phyloP scores from a whole-genome alignment of 2,329 filamentous ascomycete species.

The Sporothrix variecibatus region DNA sequence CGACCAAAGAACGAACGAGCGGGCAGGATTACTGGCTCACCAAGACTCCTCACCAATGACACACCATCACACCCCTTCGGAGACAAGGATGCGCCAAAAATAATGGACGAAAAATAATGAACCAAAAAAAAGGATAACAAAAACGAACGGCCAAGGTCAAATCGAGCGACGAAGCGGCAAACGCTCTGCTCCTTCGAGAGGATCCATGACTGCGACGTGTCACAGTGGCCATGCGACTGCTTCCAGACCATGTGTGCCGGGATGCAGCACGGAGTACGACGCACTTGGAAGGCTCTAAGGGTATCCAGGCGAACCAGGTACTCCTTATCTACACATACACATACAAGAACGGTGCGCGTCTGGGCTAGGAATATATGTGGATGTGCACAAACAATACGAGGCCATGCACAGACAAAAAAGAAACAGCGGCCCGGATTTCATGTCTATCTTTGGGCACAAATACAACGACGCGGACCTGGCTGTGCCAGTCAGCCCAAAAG shows the following conservation, averaged over 20 bases:
- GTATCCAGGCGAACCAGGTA: neutral
- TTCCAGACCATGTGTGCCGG: neutral
- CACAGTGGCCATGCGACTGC: neutral
- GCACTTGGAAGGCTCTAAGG: neutral
- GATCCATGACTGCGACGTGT: conserved; percentile 18
- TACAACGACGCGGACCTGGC: neutral
- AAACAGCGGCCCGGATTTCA: neutral
- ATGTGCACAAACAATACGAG: neutral
- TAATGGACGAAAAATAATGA: neutral
- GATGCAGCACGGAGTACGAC: neutral
- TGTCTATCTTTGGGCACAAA: conserved; percentile 12
- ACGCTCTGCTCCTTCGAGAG: neutral
- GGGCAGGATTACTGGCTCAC: conserved; percentile 7
- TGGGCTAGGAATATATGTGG: no score
- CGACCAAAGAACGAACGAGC: neutral
- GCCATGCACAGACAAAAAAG: neutral
- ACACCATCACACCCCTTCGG: conserved; percentile 23
- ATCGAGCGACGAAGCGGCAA: neutral
- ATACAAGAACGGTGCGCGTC: no score
- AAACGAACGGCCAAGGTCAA: neutral
- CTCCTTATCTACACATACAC: no score
- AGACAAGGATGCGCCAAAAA: conserved; percentile 26
- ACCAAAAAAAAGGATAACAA: no score
- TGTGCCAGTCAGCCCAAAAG: neutral
- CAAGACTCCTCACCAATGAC: neutral